A percentile compares a stretch with the other conserved stretches of the same genome.
Conservation (phyloP, 208 protist genomes). For the Wallacemonas sp. region DNA sequence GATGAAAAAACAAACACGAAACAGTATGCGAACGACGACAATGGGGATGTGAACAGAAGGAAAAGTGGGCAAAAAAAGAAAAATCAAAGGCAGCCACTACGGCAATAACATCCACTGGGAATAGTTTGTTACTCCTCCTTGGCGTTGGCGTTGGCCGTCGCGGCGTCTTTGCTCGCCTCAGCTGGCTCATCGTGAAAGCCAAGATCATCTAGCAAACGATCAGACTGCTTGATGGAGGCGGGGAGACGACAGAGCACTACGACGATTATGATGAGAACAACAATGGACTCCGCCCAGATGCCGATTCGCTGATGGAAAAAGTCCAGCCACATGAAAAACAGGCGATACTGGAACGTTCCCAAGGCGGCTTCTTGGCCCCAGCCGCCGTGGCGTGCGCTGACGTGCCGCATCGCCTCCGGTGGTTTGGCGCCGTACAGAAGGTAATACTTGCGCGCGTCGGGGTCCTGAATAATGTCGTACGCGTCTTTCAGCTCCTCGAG, state of each 20-base stretch:
- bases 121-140: too few relatives aligned
- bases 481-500: conserved; percentile 86
- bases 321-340: conserved; percentile 84
- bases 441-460: conserved; percentile 88
- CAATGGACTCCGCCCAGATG: conserved; percentile 71
- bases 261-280: conserved; percentile 50
- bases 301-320: conserved; percentile 73
- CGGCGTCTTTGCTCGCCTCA: conserved; percentile 4
- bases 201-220: conserved; percentile 67
- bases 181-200: conserved; percentile 42
- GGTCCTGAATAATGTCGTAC: conserved; percentile 84
- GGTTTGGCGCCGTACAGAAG: conserved; percentile 87
- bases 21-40: too few relatives aligned
- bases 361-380: conserved; percentile 85
- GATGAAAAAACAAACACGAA: too few relatives aligned
- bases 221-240: conserved; percentile 51
- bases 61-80: too few relatives aligned
- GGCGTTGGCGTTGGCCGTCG: not conserved
- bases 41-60: too few relatives aligned
- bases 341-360: conserved; percentile 79
- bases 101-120: too few relatives aligned
- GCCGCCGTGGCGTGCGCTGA: conserved; percentile 74
- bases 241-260: conserved; percentile 72
- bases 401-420: conserved; percentile 82
- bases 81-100: too few relatives aligned